phyloP scores from a whole-genome alignment of 2,329 filamentous ascomycete genomes.

The Sclerotinia sclerotiorum region DNA sequence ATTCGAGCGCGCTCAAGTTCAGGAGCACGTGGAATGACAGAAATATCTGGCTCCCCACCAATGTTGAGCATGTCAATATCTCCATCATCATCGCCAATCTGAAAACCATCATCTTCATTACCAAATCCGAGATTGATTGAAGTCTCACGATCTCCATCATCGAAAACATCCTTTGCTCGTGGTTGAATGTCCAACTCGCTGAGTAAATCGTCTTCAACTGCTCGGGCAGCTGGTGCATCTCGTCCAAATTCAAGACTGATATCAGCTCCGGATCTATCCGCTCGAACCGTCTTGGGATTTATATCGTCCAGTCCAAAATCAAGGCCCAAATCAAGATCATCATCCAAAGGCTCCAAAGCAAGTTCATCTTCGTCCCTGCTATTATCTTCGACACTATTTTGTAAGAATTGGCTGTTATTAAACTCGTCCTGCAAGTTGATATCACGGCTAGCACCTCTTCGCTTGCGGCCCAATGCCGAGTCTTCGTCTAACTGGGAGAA shows the following conservation, averaged over 20 bases:
- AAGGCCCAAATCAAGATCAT: slow-evolving; percentile 73
- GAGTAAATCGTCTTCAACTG: slow-evolving; percentile 69
- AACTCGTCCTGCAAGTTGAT: slow-evolving; percentile 70
- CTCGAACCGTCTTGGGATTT: slow-evolving; percentile 31
- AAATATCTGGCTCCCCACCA: slow-evolving; percentile 57
- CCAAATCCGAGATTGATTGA: slow-evolving; percentile 55
- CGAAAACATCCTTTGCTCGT: slow-evolving; percentile 55
- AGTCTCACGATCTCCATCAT: slow-evolving; percentile 51
- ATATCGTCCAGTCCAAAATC: slow-evolving; percentile 55
- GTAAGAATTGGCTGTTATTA: slow-evolving; percentile 77
- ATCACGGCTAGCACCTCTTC: slow-evolving; percentile 59
- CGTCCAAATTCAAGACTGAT: slow-evolving; percentile 84
- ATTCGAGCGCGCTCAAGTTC: slow-evolving; percentile 58
- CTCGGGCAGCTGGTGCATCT: slow-evolving; percentile 70
- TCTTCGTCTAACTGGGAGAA: slow-evolving; percentile 71
- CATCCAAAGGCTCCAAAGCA: slow-evolving; percentile 55
- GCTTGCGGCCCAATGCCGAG: slow-evolving; percentile 56
- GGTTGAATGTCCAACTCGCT: slow-evolving; percentile 59
- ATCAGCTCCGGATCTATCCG: slow-evolving; percentile 43
- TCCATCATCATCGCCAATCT: slow-evolving; percentile 61
- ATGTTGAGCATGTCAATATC: slow-evolving; percentile 64
- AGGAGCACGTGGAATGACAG: slow-evolving; percentile 49
- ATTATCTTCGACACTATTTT: slow-evolving; percentile 54
- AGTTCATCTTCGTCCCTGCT: slow-evolving; percentile 55
- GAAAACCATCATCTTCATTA: slow-evolving; percentile 50